Conservation (phyloP, 768 basidiomycete genomes). For the Auricularia sp. region DNA sequence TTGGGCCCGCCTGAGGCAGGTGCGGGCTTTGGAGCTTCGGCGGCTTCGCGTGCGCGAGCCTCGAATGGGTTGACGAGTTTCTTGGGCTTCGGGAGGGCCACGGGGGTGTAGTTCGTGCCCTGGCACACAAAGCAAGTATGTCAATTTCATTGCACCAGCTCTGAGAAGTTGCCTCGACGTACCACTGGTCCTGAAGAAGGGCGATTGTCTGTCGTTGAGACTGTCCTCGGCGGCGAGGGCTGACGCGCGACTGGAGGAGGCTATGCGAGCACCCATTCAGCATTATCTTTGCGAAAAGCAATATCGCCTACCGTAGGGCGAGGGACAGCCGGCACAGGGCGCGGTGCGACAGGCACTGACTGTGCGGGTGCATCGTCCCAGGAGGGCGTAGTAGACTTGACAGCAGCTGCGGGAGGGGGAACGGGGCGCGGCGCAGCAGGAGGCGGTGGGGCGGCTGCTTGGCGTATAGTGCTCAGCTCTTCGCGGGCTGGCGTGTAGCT, state of each 20-base stretch:
- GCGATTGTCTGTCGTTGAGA: constrained; percentile 57
- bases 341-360: constrained; percentile 34
- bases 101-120: constrained; percentile 83
- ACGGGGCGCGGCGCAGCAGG: constrained; percentile 34
- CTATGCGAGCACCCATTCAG: constrained; percentile 9
- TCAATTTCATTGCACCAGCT: too few species aligned
- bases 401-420: constrained; percentile 28
- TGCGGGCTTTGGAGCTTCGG: constrained; percentile 24
- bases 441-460: constrained; percentile 14
- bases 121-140: constrained; percentile 5
- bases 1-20: constrained; percentile 35
- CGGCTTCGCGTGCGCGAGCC: constrained; percentile 39
- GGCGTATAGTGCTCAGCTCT: constrained; percentile 30
- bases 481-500: constrained; percentile 14
- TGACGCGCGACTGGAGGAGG: constrained; percentile 12
- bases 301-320: constrained; percentile 25
- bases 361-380: constrained; percentile 49
- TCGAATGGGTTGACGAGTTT: constrained; percentile 81
- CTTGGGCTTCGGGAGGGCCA: constrained; percentile 73
- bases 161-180: constrained; percentile 9
- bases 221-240: constrained; percentile 42
- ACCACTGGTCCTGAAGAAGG: constrained; percentile 44
- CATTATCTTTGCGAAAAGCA: constrained; percentile 10
- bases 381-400: constrained; percentile 39
- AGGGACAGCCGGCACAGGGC: constrained; percentile 18